Percentiles rank a stretch among this genome's conserved stretches.
phyloP scores from a whole-genome alignment of 805 yeast genomes.

The Vanderwaltozyma verrucispora region DNA sequence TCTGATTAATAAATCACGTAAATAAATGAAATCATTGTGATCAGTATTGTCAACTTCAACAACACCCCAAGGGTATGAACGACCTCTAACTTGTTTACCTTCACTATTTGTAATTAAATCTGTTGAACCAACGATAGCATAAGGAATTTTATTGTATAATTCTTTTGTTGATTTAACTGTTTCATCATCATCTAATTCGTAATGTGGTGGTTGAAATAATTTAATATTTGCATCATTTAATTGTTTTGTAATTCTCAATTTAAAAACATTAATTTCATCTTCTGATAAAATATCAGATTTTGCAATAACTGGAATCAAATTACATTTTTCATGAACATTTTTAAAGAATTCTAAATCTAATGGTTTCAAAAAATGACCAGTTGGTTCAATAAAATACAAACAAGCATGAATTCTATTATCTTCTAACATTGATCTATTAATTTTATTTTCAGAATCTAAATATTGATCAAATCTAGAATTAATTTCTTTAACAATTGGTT shows the following conservation, averaged over 20 bases:
- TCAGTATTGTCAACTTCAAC: conserved; percentile 91
- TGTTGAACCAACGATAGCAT: conserved; percentile 91
- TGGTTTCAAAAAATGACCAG: conserved; percentile 86
- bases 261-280: conserved; percentile 70
- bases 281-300: conserved; percentile 89
- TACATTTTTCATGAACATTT: conserved; percentile 80
- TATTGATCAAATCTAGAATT: conserved; percentile 77
- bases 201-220: conserved; percentile 65
- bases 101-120: conserved; percentile 69
- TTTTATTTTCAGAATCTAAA: conserved; percentile 80
- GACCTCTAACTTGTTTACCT: conserved; percentile 79
- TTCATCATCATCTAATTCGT: conserved; percentile 80
- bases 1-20: conserved; percentile 81
- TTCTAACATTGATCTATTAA: conserved; percentile 55
- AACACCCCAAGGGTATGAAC: conserved; percentile 94
- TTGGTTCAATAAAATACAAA: conserved; percentile 90
- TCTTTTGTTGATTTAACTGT: conserved; percentile 53
- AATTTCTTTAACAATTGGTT: conserved; percentile 84
- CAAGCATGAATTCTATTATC: conserved; percentile 91
- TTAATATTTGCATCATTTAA: conserved; percentile 63
- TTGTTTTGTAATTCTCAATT: conserved; percentile 68
- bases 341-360: conserved; percentile 84
- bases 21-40: conserved; percentile 83
- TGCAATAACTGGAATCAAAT: conserved; percentile 89
- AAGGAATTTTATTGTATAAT: conserved; percentile 67